Percentiles rank a stretch among this genome's conserved stretches.
phyloP scores from a whole-genome alignment of 106 monocot species.

The Allium fistulosum region DNA sequence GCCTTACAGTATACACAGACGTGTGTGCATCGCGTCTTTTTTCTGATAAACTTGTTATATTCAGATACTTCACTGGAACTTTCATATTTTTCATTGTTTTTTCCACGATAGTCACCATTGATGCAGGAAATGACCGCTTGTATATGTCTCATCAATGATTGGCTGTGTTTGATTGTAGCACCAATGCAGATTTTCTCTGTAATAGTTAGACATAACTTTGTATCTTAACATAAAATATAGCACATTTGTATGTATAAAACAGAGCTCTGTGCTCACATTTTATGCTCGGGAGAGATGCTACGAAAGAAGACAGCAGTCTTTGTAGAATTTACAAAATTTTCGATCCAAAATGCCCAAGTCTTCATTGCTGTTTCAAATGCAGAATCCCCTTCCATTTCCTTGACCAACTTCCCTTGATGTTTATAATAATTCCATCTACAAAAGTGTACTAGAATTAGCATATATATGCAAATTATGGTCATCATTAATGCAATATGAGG shows the following conservation, averaged over 20 bases:
- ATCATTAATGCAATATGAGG: background rate
- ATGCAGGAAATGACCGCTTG: conserved; percentile 21
- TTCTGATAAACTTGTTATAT: conserved; percentile 44
- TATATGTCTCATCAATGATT: conserved; percentile 19
- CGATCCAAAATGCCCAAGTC: conserved; percentile 24
- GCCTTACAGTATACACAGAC: conserved; percentile 27
- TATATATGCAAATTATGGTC: background rate
- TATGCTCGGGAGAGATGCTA: conserved; percentile 18
- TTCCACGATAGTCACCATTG: conserved; percentile 25
- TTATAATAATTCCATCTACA: conserved; percentile 25
- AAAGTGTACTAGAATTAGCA: background rate
- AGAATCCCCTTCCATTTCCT: conserved; percentile 13
- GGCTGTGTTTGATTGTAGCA: conserved; percentile 40
- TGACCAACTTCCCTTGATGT: conserved; percentile 4
- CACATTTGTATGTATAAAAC: background rate
- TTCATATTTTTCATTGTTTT: conserved; percentile 23
- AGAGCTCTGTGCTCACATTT: background rate
- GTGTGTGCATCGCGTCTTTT: conserved; percentile 39
- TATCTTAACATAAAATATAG: background rate
- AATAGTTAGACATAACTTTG: background rate
- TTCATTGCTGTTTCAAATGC: conserved; percentile 16
- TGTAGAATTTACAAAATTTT: conserved; percentile 9
- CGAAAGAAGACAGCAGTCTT: conserved; percentile 24
- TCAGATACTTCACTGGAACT: conserved; percentile 32
- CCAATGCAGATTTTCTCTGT: conserved; percentile 33